Base-by-base conservation (phyloP, 495 filamentous ascomycete genomes). In the Penicillium antarcticum region DNA sequence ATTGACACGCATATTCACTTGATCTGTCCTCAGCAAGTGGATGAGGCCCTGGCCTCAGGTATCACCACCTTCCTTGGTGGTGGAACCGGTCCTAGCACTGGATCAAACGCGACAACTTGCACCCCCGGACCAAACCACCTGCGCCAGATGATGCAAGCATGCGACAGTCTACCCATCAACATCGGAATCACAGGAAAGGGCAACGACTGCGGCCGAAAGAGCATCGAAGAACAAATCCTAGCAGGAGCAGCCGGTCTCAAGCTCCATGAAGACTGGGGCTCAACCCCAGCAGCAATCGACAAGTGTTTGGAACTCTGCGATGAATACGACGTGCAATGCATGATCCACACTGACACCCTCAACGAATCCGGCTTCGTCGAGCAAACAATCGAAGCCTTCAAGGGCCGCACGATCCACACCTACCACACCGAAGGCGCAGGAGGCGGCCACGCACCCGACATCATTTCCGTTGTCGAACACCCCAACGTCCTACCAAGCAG, bases 391-490 rank as follows among this genome's bases (percentile, higher is more conserved):
- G 78, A 78, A 17, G 85, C 95, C 23, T 89, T 97, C 80, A 91
- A 91, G 67, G 79, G 83, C 62, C 88, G 94, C 48, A 88, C 91
- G 5, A 96, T 98, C 59, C 94, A 98, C 74, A 96, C 94, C 12
- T 98, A 98, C 73, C 94, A 98, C 72, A 97, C 95, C 36, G 94
- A 98, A 69, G 94, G 94, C 40, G 94, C 94, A 9, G 94, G 94
- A 17, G 94, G 94, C 52, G 94, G 94, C 2, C 94, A 98, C 67
- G 95, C 94, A 0, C 94, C 94, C 0, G 94, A 98, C 64, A 98
- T 98, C 71, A 98, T 98, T 66, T 82, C 79, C 23, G 91, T 98
- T 0, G 94, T 97, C 18, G 89, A 94, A 65, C 87, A 95, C 57
- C 67, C 78, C n/a, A 95, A 98, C 62, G 92, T 98, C 0, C 81